Conservation (phyloP, 768 basidiomycete species). For the Rhizopogon vulgaris region DNA sequence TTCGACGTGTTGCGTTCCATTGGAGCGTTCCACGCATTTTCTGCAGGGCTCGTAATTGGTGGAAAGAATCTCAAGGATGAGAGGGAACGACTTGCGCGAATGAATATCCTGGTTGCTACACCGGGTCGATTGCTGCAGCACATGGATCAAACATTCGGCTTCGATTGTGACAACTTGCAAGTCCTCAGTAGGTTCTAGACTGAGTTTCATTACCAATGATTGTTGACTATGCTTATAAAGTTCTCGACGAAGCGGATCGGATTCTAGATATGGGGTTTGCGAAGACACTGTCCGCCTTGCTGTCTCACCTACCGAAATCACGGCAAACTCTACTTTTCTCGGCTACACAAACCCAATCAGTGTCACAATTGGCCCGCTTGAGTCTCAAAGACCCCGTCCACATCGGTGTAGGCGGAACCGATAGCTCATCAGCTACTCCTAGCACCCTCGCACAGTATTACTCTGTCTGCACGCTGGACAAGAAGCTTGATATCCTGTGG, state of each 20-base stretch:
- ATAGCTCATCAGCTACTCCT: conserved; percentile 51
- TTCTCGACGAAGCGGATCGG: conserved; percentile 95
- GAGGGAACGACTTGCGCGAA: conserved; percentile 75
- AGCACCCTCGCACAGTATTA: conserved; percentile 85
- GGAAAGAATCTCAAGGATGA: conserved; percentile 96
- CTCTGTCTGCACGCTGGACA: conserved; percentile 72
- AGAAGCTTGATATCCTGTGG: conserved; percentile 89
- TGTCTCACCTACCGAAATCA: conserved; percentile 85
- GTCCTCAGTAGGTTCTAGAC: conserved; percentile 58
- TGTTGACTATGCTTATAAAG: conserved; percentile 30
- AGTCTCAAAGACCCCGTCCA: conserved; percentile 78
- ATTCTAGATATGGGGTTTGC: conserved; percentile 96
- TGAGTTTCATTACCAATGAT: background rate
- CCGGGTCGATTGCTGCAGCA: conserved; percentile 94
- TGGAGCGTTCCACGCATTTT: conserved; percentile 86
- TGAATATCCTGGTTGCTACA: conserved; percentile 99
- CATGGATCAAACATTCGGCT: conserved; percentile 96
- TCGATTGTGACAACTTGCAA: conserved; percentile 88
- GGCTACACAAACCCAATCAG: conserved; percentile 90
- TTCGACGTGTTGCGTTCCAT: conserved; percentile 94
- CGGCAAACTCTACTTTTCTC: conserved; percentile 97
- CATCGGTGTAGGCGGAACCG: conserved; percentile 54
- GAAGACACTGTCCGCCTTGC: conserved; percentile 80
- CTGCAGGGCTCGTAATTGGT: conserved; percentile 92
- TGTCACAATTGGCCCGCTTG: conserved; percentile 82